Evolutionary conservation across 768 basidiomycete species (phyloP), one percentile per base, ranked within the genome.

Genomic region (Megacollybia marginata): DNA sequence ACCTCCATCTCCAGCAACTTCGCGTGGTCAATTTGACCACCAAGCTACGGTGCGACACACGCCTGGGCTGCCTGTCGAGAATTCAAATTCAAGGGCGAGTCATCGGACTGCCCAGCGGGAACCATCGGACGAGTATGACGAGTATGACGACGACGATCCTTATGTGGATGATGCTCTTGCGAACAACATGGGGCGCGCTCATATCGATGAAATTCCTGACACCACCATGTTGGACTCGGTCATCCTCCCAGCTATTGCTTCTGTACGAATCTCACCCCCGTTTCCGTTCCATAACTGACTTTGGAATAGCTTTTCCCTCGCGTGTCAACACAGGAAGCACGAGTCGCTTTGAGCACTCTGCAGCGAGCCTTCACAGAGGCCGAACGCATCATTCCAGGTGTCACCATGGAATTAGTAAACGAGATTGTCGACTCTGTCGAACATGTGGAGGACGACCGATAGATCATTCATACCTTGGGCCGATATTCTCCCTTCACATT

Each of bases 181-280:
- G 32, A 75, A 81, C 52, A 75, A 75, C 54, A 54, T 76, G 59
- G 63, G 66, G 31, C 69, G 72, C 20, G 67, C 72, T 13, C 72
- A 74, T 42, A 48, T 72, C 19, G 82, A 81, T 20, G 80, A 81
- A 35, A 65, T 87, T 40, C 81, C 86, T 5, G 88, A 90, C 61
- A 87, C 87, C 23, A 84, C 88, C n/a, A 95, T 98, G 84, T 73
- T 98, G 34, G 93, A 96, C 59, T 92, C 92, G 2, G 95, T 99
- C 31, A 85, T 97, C 47, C 69, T 97, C 28, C 96, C 96, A 19
- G 93, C 93, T n/a, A 85, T 98, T 58, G 90, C 93, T 42, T 94
- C 91, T 53, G 95, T 97, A 57, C 65, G 86, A 70, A 1, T 18
- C 45, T 48, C 11, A n/a, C 13, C 19, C 46, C 33, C 48, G 35